Evolutionary conservation across 352 stramenopile genomes (phyloP).

Genomic region (Globisporangium barbulae): DNA sequence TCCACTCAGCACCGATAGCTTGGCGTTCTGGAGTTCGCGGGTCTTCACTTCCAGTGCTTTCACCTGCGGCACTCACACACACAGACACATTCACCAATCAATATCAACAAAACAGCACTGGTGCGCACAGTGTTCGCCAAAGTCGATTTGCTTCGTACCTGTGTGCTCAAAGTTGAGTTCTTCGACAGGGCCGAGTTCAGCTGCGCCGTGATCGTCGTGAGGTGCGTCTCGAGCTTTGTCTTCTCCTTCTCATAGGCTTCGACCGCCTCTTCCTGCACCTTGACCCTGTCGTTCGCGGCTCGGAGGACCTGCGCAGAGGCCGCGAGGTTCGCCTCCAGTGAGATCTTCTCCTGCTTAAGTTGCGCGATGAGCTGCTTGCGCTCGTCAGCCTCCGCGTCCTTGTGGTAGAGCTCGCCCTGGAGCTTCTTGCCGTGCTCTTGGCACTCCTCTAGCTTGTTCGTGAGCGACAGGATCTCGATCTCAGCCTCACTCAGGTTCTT

Average conservation of each 20-base stretch:
- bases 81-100: neutral
- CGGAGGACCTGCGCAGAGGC: neutral
- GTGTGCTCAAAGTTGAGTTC: neutral
- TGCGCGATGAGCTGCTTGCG: constrained; percentile 1
- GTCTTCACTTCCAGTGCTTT: neutral
- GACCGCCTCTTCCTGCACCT: neutral
- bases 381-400: neutral
- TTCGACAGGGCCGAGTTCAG: neutral
- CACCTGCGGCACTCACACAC: neutral
- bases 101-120: neutral
- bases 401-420: constrained; percentile 5
- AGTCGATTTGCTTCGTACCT: neutral
- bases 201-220: neutral
- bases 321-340: neutral
- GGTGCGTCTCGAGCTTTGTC: neutral
- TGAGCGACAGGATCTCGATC: constrained; percentile 8
- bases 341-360: constrained; percentile 6
- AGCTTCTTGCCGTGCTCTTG: constrained; percentile 10
- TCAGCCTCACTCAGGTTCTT: constrained; percentile 11
- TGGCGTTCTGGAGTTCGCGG: neutral
- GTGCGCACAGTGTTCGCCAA: neutral
- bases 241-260: constrained; percentile 5
- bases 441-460: constrained; percentile 1
- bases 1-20: neutral
- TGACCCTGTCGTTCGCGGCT: neutral